A percentile compares a stretch with the other conserved stretches of the same genome.
phyloP scores from a whole-genome alignment of 2,329 filamentous ascomycete species.

The Periglandula ipomoeae region DNA sequence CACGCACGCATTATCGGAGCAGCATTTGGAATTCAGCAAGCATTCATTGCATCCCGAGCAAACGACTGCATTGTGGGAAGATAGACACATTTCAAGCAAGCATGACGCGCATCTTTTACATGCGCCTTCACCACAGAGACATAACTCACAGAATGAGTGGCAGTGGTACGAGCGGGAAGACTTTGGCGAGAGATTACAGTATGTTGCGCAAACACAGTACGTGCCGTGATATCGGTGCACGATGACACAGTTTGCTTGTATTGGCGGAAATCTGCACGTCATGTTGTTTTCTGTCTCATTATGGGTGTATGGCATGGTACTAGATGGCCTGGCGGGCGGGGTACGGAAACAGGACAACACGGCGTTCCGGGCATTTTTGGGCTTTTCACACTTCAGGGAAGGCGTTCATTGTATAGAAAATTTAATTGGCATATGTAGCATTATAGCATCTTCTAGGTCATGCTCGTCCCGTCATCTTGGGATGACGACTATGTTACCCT shows the following conservation, averaged over 20 bases:
- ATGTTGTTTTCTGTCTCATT: neutral
- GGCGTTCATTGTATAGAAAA: neutral
- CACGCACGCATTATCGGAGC: slow-evolving; percentile 9
- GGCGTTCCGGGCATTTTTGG: neutral
- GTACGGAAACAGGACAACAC: neutral
- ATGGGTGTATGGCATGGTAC: neutral
- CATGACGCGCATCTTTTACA: neutral
- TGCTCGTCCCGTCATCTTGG: neutral
- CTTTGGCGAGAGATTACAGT: slow-evolving; percentile 17
- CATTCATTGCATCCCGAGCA: slow-evolving; percentile 1
- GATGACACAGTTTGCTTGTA: neutral
- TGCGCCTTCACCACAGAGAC: neutral
- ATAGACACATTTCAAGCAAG: neutral
- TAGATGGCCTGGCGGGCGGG: neutral
- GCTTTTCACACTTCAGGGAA: neutral
- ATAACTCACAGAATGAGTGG: slow-evolving; percentile 19
- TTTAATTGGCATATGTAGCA: slow-evolving; percentile 3
- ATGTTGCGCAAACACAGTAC: slow-evolving; percentile 20
- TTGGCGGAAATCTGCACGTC: neutral
- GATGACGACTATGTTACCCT: neutral
- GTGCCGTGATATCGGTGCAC: slow-evolving; percentile 14
- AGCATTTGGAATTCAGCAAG: slow-evolving; percentile 1
- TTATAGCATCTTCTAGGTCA: neutral
- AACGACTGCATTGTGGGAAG: neutral
- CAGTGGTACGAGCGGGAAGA: slow-evolving; percentile 26